phyloP scores from a whole-genome alignment of 2,329 filamentous ascomycete genomes.

The Xylaria sp. region DNA sequence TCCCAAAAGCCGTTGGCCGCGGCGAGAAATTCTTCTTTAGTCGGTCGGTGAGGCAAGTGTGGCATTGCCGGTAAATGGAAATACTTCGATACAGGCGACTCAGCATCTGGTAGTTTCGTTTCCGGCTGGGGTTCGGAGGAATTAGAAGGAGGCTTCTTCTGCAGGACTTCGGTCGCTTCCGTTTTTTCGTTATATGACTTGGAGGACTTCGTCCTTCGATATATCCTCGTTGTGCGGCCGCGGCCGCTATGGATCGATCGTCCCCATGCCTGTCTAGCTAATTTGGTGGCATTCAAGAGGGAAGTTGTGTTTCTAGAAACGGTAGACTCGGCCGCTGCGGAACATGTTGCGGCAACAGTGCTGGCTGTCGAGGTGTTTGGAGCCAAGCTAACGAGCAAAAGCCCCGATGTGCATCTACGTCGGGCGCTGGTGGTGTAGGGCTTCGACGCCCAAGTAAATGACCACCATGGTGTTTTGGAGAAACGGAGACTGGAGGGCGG shows the following conservation, averaged over 20 bases:
- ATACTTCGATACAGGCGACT: constrained; percentile 66
- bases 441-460: constrained; percentile 46
- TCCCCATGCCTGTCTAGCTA: constrained; percentile 54
- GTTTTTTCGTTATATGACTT: constrained; percentile 47
- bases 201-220: constrained; percentile 48
- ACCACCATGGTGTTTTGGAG: constrained; percentile 45
- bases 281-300: constrained; percentile 50
- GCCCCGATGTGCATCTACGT: constrained; percentile 64
- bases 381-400: constrained; percentile 62
- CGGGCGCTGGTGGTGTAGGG: constrained; percentile 56
- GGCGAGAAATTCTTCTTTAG: constrained; percentile 90
- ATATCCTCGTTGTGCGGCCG: constrained; percentile 39
- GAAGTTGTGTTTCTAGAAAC: constrained; percentile 45
- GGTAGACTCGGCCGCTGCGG: constrained; percentile 54
- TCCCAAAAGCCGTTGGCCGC: constrained; percentile 95
- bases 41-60: constrained; percentile 86
- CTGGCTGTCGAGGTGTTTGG: constrained; percentile 54
- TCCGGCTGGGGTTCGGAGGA: constrained; percentile 38
- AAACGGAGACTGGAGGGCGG: constrained; percentile 41
- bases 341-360: constrained; percentile 55
- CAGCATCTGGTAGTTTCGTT: constrained; percentile 40
- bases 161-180: constrained; percentile 34
- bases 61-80: constrained; percentile 63
- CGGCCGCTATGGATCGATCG: constrained; percentile 49
- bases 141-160: constrained; percentile 38